These are phyloP conservation scores for Chlorophyllum brunneum DNA, from an alignment of 768 basidiomycete species.

Conservation along the genomic window DNA sequence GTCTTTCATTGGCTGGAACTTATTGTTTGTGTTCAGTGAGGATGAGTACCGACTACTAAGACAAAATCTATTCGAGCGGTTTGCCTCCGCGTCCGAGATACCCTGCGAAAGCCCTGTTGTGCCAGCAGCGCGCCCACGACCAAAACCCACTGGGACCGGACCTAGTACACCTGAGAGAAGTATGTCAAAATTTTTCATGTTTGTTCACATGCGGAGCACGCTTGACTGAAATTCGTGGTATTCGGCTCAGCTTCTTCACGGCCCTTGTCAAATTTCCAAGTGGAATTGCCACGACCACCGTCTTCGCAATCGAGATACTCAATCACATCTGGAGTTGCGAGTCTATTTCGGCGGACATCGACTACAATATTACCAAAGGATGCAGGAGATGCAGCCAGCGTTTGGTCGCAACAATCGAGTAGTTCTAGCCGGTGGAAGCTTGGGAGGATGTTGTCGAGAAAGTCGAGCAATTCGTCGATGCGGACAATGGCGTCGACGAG, in stretches of 20 bases:
- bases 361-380: conserved; percentile 32
- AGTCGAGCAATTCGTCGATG: conserved; percentile 47
- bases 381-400: conserved; percentile 45
- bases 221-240: not conserved
- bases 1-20: conserved; percentile 3
- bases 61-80: conserved; percentile 80
- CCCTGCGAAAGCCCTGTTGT: conserved; percentile 64
- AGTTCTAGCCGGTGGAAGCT: conserved; percentile 37
- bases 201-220: not conserved
- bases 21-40: conserved; percentile 44
- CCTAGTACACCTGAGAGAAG: conserved; percentile 25
- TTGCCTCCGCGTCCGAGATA: conserved; percentile 52
- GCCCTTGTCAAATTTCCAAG: conserved; percentile 37
- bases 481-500: conserved; percentile 36
- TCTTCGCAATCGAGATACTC: conserved; percentile 54
- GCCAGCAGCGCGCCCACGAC: conserved; percentile 39
- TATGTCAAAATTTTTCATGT: conserved; percentile 21
- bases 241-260: conserved; percentile 26
- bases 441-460: conserved; percentile 38
- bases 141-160: conserved; percentile 18
- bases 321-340: conserved; percentile 46
- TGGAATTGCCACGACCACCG: conserved; percentile 41
- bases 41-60: conserved; percentile 83
- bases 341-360: conserved; percentile 40
- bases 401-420: conserved; percentile 34